These are phyloP conservation scores for Mangifera indica DNA, from an alignment of 345 rosid genomes.

Conservation along the genomic window DNA sequence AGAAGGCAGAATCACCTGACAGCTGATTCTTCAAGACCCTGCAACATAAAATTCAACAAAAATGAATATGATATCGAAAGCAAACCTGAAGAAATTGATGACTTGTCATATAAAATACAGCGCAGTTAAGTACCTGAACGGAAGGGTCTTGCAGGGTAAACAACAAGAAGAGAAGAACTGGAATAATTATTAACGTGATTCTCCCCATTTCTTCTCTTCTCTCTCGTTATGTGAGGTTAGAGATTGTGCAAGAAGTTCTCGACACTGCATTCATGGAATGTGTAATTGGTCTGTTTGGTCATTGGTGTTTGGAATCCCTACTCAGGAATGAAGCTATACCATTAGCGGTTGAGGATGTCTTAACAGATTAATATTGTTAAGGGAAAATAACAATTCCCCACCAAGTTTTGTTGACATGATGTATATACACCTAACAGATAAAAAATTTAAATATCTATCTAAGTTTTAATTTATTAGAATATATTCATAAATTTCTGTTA, in stretches of 20 bases:
- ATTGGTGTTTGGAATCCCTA: not conserved
- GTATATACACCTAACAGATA: too few relatives aligned
- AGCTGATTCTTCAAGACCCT: constrained; percentile 39
- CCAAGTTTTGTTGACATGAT: too few relatives aligned
- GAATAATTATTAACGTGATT: not conserved
- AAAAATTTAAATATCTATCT: too few relatives aligned
- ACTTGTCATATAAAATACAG: too few relatives aligned
- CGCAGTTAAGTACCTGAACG: not conserved
- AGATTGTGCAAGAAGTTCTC: not conserved
- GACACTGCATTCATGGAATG: not conserved
- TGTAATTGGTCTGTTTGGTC: constrained; percentile 5
- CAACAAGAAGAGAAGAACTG: not conserved
- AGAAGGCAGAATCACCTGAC: constrained; percentile 36
- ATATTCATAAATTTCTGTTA: too few relatives aligned
- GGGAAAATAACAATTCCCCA: too few relatives aligned
- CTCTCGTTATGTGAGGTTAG: not conserved
- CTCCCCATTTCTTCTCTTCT: constrained; percentile 12
- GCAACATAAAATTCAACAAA: constrained; percentile 5
- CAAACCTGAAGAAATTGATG: not conserved
- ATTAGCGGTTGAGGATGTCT: not conserved
- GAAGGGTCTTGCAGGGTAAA: not conserved
- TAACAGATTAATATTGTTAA: not conserved
- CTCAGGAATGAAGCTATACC: too few relatives aligned
- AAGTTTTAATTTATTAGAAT: too few relatives aligned
- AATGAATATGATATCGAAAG: not conserved